Evolutionary conservation across 148 eudicot species (phyloP), one percentile per base, ranked within the genome.

Genomic region (Chenopodium suecicum): DNA sequence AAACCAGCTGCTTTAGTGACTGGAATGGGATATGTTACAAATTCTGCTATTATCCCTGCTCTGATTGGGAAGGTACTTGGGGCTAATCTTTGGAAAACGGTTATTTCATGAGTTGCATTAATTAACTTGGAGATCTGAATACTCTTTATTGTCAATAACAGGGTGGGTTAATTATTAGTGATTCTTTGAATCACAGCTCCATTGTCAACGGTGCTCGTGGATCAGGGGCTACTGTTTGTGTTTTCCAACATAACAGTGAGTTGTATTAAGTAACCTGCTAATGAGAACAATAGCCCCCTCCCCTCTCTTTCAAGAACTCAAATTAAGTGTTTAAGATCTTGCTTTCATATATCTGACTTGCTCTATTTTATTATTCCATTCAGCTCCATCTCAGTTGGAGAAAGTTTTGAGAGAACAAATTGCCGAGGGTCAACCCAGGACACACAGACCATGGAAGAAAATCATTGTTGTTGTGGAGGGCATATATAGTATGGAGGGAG

Each of bases 401-500:
- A 88, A 84, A 62, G 95, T 94, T 83, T 83, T 96, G 89, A 90
- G 97, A 82, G 99, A 94, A 79, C 94, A 92, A 78, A 96, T 96
- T 90, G 92, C 97, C 58, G 94, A 89, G 19, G 99, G 99, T 72
- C 98, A 96, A 82, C 97, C 98, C 12, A 91, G 99, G 80, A 96
- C 99, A 19, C 99, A 94, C 88, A 89, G 99, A 88, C 98, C 99
- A 64, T 96, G 99, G 99, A 96, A 96, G 87, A 96, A 96, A 84
- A 96, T 96, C 67, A 89, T 96, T 62, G 95, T 96, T 75, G 90
- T 94, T 72, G 99, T 96, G 77, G 99, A 96, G 88, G 99, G 99
- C 52, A 96, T 96, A 82, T 96, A 96, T 81, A 96, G 99, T 80
- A 96, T 96, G 99, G 99, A 96, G 88, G 99, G 99, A 29, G 99